These are phyloP conservation scores for Tremella yokohamensis DNA, from an alignment of 768 basidiomycete species.

Conservation along the genomic window DNA sequence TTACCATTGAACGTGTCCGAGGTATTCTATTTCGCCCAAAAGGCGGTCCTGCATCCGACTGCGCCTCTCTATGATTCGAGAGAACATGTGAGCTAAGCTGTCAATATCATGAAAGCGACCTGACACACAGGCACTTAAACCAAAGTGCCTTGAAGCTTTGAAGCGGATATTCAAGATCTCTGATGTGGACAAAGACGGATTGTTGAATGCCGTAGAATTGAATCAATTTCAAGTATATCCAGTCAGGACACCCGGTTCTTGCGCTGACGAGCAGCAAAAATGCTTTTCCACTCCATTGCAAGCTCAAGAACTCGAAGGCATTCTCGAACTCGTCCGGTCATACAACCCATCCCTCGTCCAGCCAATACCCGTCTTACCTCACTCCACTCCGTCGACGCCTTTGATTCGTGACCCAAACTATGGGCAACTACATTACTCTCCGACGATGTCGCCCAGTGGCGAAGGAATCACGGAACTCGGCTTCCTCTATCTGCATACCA, in stretches of 20 bases:
- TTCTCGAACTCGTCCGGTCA: constrained; percentile 82
- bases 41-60: constrained; percentile 93
- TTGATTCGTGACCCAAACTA: constrained; percentile 21
- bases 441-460: constrained; percentile 32
- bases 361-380: constrained; percentile 38
- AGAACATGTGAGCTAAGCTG: constrained; percentile 70
- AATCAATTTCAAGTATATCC: constrained; percentile 87
- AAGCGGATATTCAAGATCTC: constrained; percentile 94
- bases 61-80: constrained; percentile 94
- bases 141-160: constrained; percentile 80
- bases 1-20: constrained; percentile 87
- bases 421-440: constrained; percentile 23
- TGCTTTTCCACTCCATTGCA: constrained; percentile 93
- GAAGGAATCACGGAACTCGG: constrained; percentile 83
- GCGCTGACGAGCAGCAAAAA: constrained; percentile 63
- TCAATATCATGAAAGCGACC: background rate
- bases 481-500: constrained; percentile 90
- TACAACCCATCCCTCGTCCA: constrained; percentile 71
- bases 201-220: constrained; percentile 81
- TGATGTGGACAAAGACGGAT: constrained; percentile 88
- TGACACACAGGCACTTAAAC: constrained; percentile 71
- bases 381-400: constrained; percentile 36
- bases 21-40: constrained; percentile 97
- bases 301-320: constrained; percentile 90
- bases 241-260: background rate